Percentiles rank a stretch among this genome's conserved stretches.
phyloP scores from a whole-genome alignment of 83 land plant species.

The Picea abies region DNA sequence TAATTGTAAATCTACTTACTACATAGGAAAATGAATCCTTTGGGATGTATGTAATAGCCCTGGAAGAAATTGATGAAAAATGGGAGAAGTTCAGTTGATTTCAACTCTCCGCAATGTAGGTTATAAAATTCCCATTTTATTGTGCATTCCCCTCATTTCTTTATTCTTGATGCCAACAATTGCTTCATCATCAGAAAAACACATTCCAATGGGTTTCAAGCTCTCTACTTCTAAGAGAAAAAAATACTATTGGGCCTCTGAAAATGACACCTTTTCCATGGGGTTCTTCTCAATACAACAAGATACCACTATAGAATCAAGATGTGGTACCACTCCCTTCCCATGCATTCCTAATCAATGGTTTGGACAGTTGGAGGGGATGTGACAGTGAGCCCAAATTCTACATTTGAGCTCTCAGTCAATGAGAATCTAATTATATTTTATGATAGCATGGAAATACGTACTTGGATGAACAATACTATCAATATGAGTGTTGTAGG shows the following conservation, averaged over 20 bases:
- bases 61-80: too few relatives aligned
- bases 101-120: neutral
- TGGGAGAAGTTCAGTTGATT: neutral
- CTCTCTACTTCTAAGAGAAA: conserved; percentile 21
- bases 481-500: too few relatives aligned
- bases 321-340: conserved; percentile 22
- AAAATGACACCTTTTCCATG: conserved; percentile 36
- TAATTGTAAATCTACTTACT: too few relatives aligned
- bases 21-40: too few relatives aligned
- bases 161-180: neutral
- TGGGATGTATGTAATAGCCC: too few relatives aligned
- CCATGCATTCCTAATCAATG: conserved; percentile 19
- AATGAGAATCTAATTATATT: conserved; percentile 20
- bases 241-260: conserved; percentile 24
- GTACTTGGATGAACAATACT: too few relatives aligned
- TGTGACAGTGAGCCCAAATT: conserved; percentile 22
- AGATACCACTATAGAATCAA: conserved; percentile 24
- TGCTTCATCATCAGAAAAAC: conserved; percentile 5
- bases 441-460: too few relatives aligned
- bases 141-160: neutral
- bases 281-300: conserved; percentile 26
- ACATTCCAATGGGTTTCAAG: conserved; percentile 31
- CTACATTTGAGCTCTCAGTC: conserved; percentile 25
- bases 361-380: conserved; percentile 37
- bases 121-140: neutral